Base-by-base conservation (phyloP, 176 grass and related monocot species). In the Eragrostis curvula region DNA sequence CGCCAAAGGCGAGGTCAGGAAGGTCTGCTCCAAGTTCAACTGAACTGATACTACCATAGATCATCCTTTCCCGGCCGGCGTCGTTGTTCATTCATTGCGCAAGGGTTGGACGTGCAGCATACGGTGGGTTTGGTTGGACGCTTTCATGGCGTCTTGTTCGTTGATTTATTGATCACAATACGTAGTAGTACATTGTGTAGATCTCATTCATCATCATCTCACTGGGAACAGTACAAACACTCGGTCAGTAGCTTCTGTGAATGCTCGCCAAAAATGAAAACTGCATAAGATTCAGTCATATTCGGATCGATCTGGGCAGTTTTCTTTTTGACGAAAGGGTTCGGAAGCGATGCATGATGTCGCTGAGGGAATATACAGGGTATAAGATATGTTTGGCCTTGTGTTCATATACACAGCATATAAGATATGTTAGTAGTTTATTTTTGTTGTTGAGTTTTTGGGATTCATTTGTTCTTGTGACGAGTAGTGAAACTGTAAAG, bases 11-110 rank as follows among this genome's bases (percentile, higher is more conserved):
- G 95, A 94, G 76, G 83, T 97, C 71, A 42, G 95, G 77, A 89
- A 87, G 78, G 68, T 92, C 75, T 97, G 95, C 88, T 78, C 87
- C 64, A 82, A 91, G 86, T 94, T 97, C 90, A 97, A 97, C 77
- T 97, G 67, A 70, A 53, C 32, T 36, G 32, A 36, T 36, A n/a
- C n/a, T n/a, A n/a, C 32, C 3, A 36, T 36, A 36, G 32, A 36
- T 36, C 32, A 2, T 36, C 2, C 3, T 4, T 36, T 36, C 12
- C 17, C 10, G 3, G 15, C 23, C 16, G 27, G 57, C 20, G 29
- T 15, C 25, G 11, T 42, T 24, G 27, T 23, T 79, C 68, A 79
- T 88, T 67, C 80, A 84, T 79, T 73, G 49, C 74, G 8, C 25
- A 14, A 56, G 71, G 71, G 70, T 46, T 52, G 25, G 66, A 39